Percentiles rank a stretch among this genome's conserved stretches.
phyloP scores from a whole-genome alignment of 164 flowering plant genomes.

The Kingdonia uniflora region DNA sequence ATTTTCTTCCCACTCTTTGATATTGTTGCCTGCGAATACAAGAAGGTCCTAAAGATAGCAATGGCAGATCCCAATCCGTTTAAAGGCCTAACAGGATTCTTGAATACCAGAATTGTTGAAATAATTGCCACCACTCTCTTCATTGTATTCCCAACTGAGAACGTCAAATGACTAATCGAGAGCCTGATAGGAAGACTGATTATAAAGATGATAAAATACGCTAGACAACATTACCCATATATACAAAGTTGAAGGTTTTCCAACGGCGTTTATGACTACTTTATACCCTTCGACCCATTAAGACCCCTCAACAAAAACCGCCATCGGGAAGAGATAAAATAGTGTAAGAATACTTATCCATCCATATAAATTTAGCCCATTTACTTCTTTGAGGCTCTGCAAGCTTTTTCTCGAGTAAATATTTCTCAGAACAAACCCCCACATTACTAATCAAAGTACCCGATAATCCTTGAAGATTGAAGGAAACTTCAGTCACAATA shows the following conservation, averaged over 20 bases:
- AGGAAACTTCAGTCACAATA: too few relatives aligned
- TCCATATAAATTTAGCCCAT: slow-evolving; percentile 78
- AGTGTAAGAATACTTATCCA: too few relatives aligned
- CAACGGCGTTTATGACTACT: slow-evolving; percentile 34
- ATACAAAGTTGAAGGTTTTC: slow-evolving; percentile 55
- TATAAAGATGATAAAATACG: too few relatives aligned
- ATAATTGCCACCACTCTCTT: too few relatives aligned
- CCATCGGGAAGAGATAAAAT: too few relatives aligned
- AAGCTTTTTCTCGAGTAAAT: slow-evolving; percentile 72
- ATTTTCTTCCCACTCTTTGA: too few relatives aligned
- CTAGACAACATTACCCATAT: slow-evolving; percentile 63
- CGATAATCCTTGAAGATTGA: too few relatives aligned
- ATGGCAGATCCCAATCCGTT: slow-evolving; percentile 86
- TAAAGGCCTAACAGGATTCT: too few relatives aligned
- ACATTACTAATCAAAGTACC: slow-evolving; percentile 87
- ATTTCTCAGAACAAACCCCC: slow-evolving; percentile 83
- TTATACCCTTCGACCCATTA: slow-evolving; percentile 72
- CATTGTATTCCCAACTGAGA: too few relatives aligned
- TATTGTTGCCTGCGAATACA: slow-evolving; percentile 79
- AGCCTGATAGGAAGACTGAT: slow-evolving; percentile 88
- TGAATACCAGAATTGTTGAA: too few relatives aligned
- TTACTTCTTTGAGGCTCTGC: slow-evolving; percentile 66
- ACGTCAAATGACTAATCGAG: slow-evolving; percentile 81
- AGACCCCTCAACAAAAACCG: slow-evolving; percentile 72
- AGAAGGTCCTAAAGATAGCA: slow-evolving; percentile 80